phyloP scores from a whole-genome alignment of 2,329 filamentous ascomycete species.

The Epichloe gansuensis region DNA sequence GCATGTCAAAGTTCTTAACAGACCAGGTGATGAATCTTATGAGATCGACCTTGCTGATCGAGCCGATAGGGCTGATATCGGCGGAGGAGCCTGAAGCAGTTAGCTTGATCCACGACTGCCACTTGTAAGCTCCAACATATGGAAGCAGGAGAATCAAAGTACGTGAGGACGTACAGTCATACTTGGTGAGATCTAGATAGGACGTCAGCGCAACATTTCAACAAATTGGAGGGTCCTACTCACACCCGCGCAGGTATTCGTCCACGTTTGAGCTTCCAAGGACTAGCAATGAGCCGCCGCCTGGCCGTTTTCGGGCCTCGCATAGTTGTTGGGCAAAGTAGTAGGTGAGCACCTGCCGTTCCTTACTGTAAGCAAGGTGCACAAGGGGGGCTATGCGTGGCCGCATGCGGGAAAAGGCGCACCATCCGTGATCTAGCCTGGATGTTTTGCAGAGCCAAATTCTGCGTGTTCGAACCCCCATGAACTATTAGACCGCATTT shows the following conservation, averaged over 20 bases:
- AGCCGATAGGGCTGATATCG: constrained; percentile 22
- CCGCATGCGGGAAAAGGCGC: neutral
- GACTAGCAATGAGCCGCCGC: constrained; percentile 15
- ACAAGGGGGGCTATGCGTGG: neutral
- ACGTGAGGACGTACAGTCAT: constrained; percentile 11
- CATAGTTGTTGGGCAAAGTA: constrained; percentile 35
- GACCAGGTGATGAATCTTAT: constrained; percentile 52
- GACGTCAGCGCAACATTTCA: neutral
- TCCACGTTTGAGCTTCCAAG: constrained; percentile 17
- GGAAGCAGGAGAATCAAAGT: neutral
- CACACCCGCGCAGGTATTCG: constrained; percentile 11
- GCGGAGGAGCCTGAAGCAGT: constrained; percentile 20
- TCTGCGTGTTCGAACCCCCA: constrained; percentile 45
- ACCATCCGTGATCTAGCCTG: constrained; percentile 54
- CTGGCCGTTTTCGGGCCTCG: constrained; percentile 11
- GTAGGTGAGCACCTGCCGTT: neutral
- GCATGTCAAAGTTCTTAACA: constrained; percentile 40
- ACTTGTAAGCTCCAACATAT: neutral
- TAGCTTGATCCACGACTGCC: neutral
- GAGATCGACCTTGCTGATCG: constrained; percentile 44
- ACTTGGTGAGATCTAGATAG: constrained; percentile 20
- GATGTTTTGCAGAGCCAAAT: constrained; percentile 52
- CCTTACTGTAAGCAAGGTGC: neutral
- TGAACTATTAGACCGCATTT: constrained; percentile 23
- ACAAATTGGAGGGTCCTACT: neutral